Evolutionary conservation across 1,284 basidiomycete species (phyloP).

Genomic region (Cutaneotrichosporon daszewskae): DNA sequence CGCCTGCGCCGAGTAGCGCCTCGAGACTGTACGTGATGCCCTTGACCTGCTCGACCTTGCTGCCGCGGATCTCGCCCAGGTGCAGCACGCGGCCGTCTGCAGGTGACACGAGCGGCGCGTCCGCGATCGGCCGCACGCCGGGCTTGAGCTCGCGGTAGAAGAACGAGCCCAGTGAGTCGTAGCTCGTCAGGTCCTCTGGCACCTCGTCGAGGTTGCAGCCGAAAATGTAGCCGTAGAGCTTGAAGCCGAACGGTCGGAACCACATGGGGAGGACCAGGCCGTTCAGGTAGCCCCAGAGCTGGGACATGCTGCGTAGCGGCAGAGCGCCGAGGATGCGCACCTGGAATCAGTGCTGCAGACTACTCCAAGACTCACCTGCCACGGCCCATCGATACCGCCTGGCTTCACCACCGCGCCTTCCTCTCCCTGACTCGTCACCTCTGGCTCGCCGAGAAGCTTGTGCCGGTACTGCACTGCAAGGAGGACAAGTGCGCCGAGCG

Average conservation of each 20-base stretch:
- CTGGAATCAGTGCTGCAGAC: constrained; percentile 48
- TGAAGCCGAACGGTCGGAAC: constrained; percentile 84
- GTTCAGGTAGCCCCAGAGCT: constrained; percentile 94
- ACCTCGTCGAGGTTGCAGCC: constrained; percentile 94
- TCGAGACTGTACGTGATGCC: constrained; percentile 94
- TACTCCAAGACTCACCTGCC: constrained; percentile 64
- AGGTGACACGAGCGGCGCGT: constrained; percentile 76
- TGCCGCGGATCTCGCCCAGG: constrained; percentile 77
- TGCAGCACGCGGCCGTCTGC: constrained; percentile 91
- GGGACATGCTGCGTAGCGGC: constrained; percentile 86
- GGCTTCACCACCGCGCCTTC: constrained; percentile 63
- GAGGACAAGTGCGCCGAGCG: constrained; percentile 80
- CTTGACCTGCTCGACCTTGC: constrained; percentile 91
- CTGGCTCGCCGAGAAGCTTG: constrained; percentile 34
- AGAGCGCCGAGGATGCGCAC: constrained; percentile 93
- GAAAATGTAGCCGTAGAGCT: constrained; percentile 77
- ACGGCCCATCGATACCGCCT: constrained; percentile 69
- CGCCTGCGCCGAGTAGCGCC: constrained; percentile 69
- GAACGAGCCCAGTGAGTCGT: constrained; percentile 83
- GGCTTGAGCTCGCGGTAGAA: constrained; percentile 81
- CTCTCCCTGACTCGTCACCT: constrained; percentile 49
- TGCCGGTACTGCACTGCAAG: constrained; percentile 67
- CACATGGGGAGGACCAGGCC: constrained; percentile 86
- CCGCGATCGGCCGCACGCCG: constrained; percentile 73
- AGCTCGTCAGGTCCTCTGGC: constrained; percentile 66